Conservation (phyloP, 164 flowering plant species). For the Magnolia kwangsiensis region DNA sequence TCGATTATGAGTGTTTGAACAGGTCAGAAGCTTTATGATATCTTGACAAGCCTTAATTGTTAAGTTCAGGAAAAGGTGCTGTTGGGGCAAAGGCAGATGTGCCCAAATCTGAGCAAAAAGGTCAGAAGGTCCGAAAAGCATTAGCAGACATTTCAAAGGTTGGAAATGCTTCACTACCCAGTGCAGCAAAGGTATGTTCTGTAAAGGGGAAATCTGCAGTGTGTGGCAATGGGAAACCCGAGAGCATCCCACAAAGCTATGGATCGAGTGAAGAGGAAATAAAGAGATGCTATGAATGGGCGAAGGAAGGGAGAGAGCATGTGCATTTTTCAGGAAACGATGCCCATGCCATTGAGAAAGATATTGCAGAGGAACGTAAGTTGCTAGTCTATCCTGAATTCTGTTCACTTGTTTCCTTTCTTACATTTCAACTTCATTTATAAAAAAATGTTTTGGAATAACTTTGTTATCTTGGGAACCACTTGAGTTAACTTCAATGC, state of each 20-base stretch:
- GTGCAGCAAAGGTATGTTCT: neutral
- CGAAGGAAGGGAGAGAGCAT: conserved; percentile 18
- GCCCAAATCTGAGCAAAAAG: conserved; percentile 12
- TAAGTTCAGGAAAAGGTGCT: conserved; percentile 9
- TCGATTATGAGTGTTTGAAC: too few species aligned
- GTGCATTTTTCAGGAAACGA: conserved; percentile 16
- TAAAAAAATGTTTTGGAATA: neutral
- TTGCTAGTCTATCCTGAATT: neutral
- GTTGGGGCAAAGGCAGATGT: conserved; percentile 12
- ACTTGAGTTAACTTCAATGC: too few species aligned
- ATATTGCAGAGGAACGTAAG: conserved; percentile 13
- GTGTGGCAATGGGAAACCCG: neutral
- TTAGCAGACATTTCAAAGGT: conserved; percentile 17
- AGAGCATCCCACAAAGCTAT: neutral
- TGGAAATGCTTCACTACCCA: conserved; percentile 1
- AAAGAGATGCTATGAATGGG: conserved; percentile 15
- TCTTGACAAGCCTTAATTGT: too few species aligned
- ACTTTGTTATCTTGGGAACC: neutral
- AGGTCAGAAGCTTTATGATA: too few species aligned
- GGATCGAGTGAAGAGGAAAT: conserved; percentile 7
- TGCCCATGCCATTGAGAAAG: conserved; percentile 1
- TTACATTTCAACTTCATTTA: neutral
- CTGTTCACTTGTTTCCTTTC: neutral
- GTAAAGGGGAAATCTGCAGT: conserved; percentile 10
- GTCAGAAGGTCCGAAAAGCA: conserved; percentile 12